Evolutionary conservation across 2,329 filamentous ascomycete genomes (phyloP).

Genomic region (Epichloe amarillans): DNA sequence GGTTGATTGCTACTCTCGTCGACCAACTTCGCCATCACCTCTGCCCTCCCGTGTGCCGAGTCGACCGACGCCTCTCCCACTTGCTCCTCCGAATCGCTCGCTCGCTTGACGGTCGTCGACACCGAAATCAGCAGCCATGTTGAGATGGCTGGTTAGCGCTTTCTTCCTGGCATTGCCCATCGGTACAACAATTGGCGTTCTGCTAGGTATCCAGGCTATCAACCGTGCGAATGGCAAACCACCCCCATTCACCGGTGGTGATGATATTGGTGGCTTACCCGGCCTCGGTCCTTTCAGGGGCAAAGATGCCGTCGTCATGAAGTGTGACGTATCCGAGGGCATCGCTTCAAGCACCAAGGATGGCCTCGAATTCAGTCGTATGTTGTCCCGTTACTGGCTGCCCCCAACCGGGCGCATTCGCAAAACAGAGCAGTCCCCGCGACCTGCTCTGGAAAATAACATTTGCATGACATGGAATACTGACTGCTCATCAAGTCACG

Average conservation of each 20-base stretch:
- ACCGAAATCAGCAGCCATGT: constrained; percentile 17
- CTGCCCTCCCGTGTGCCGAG: not conserved
- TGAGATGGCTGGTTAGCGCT: constrained; percentile 34
- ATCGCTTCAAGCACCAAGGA: constrained; percentile 28
- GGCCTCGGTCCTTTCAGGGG: constrained; percentile 8
- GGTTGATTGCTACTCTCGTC: not conserved
- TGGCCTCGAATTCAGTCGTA: constrained; percentile 32
- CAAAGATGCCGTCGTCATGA: constrained; percentile 22
- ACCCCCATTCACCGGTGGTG: constrained; percentile 26
- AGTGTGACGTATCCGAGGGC: constrained; percentile 32
- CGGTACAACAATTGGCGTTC: constrained; percentile 33
- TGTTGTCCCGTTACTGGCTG: constrained; percentile 13
- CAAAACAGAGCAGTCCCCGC: not conserved
- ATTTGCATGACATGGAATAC: not conserved
- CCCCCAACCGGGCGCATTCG: not conserved
- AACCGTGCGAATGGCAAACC: constrained; percentile 27
- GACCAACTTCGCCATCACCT: not conserved
- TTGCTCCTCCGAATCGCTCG: not conserved
- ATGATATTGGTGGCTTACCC: constrained; percentile 7
- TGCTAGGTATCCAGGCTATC: constrained; percentile 34
- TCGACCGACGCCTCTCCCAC: not conserved
- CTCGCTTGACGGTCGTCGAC: not conserved
- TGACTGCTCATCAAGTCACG: constrained; percentile 27
- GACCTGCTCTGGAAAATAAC: no score
- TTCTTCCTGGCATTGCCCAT: constrained; percentile 36